Conservation (phyloP, 169 alveolate genomes). For the Plasmodium relictum region DNA sequence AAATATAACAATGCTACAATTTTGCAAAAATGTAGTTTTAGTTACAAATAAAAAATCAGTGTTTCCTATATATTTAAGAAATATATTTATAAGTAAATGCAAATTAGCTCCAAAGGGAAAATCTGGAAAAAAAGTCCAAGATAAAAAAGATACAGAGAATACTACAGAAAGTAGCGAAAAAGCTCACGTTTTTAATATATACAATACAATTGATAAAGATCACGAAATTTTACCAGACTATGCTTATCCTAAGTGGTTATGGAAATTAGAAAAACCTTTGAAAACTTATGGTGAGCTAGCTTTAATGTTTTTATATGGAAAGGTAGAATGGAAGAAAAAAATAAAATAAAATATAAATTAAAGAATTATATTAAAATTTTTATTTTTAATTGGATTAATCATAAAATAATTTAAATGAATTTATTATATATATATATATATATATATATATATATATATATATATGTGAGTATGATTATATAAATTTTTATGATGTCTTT, state of each 20-base stretch:
- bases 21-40: constrained; percentile 25
- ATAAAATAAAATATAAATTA: neutral
- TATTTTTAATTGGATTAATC: too few species aligned
- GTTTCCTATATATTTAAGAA: constrained; percentile 30
- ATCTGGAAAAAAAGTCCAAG: constrained; percentile 78
- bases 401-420: neutral
- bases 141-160: constrained; percentile 53
- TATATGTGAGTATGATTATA: neutral
- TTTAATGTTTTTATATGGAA: constrained; percentile 85
- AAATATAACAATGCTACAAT: constrained; percentile 21
- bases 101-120: constrained; percentile 65
- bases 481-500: neutral
- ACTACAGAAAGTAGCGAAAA: constrained; percentile 75
- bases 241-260: constrained; percentile 86
- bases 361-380: neutral
- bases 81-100: constrained; percentile 30
- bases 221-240: constrained; percentile 85
- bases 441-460: constrained; percentile 2
- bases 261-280: constrained; percentile 86
- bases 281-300: constrained; percentile 87
- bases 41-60: neutral
- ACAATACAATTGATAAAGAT: constrained; percentile 82
- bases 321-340: constrained; percentile 69
- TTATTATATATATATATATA: neutral
- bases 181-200: constrained; percentile 85